These are phyloP conservation scores for Asterella californica DNA, from an alignment of 225 moss, liverwort and hornwort genomes.

Conservation along the genomic window DNA sequence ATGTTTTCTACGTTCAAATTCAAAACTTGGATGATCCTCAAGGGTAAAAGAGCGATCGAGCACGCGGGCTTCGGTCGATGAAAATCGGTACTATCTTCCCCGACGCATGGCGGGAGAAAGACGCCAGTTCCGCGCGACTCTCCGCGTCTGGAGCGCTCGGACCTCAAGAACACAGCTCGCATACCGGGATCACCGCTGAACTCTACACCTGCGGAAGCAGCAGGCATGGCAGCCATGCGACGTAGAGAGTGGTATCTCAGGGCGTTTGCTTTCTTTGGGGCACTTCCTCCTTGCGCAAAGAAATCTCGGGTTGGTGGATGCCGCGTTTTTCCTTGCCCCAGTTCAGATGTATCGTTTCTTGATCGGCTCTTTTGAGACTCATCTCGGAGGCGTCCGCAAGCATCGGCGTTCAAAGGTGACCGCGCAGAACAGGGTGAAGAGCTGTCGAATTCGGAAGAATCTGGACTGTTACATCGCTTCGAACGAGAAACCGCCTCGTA, in stretches of 20 bases:
- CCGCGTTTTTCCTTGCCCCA: not conserved
- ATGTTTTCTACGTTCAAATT: not conserved
- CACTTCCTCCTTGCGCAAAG: not conserved
- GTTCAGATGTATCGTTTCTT: not conserved
- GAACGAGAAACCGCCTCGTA: not conserved
- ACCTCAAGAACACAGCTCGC: not conserved
- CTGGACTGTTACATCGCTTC: not conserved
- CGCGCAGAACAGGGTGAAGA: not conserved
- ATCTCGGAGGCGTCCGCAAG: not conserved
- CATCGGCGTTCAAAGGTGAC: not conserved
- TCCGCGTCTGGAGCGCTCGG: not conserved
- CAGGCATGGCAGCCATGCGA: not conserved
- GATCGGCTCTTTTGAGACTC: not conserved
- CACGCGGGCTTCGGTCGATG: not conserved
- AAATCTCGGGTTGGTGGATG: not conserved
- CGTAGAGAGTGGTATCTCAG: not conserved
- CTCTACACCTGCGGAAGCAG: not conserved
- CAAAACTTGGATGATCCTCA: not conserved
- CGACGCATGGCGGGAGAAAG: not conserved
- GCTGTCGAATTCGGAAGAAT: not conserved
- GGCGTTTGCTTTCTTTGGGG: not conserved
- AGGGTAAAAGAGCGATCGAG: not conserved
- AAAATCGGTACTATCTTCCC: not conserved
- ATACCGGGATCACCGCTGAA: not conserved
- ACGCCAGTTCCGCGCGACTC: not conserved